These are phyloP conservation scores for Chlorella sp. DNA, from an alignment of 139 green algal genomes.

Conservation along the genomic window DNA sequence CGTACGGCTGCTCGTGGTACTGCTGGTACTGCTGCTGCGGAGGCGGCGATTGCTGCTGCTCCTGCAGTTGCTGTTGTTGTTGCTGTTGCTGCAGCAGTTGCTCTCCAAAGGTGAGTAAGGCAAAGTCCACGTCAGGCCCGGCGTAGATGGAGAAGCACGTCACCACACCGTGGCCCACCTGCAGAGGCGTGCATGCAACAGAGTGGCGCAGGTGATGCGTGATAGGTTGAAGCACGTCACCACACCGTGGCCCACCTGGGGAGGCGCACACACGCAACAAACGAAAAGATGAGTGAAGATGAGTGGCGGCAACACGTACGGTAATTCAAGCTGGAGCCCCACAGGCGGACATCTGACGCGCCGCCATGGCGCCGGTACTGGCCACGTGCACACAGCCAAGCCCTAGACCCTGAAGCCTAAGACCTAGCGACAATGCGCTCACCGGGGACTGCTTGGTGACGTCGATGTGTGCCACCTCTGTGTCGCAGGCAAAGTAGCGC, in stretches of 20 bases:
- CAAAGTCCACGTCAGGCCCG: constrained; percentile 68
- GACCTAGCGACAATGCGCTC: neutral
- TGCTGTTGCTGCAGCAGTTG: neutral
- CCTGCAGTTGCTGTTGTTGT: constrained; percentile 5
- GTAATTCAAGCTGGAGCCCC: too few species aligned
- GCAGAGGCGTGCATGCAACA: too few species aligned
- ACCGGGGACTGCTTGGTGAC: constrained; percentile 74
- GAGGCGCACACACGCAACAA: too few species aligned
- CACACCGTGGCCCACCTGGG: constrained; percentile 72
- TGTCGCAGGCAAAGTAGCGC: constrained; percentile 81
- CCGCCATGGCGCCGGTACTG: too few species aligned
- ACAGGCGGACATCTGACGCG: too few species aligned
- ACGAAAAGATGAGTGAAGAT: too few species aligned
- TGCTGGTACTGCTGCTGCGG: neutral
- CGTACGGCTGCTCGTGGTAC: neutral
- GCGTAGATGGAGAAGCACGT: constrained; percentile 89
- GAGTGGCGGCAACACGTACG: too few species aligned
- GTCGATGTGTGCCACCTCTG: constrained; percentile 86
- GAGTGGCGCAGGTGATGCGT: too few species aligned
- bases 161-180: constrained; percentile 80
- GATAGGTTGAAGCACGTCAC: constrained; percentile 91
- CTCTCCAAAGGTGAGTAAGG: constrained; percentile 18
- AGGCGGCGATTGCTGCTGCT: neutral
- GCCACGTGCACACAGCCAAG: too few species aligned
- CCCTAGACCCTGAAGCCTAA: too few species aligned